phyloP scores from a whole-genome alignment of 2,329 filamentous ascomycete species.

The Fusarium sambucinum region DNA sequence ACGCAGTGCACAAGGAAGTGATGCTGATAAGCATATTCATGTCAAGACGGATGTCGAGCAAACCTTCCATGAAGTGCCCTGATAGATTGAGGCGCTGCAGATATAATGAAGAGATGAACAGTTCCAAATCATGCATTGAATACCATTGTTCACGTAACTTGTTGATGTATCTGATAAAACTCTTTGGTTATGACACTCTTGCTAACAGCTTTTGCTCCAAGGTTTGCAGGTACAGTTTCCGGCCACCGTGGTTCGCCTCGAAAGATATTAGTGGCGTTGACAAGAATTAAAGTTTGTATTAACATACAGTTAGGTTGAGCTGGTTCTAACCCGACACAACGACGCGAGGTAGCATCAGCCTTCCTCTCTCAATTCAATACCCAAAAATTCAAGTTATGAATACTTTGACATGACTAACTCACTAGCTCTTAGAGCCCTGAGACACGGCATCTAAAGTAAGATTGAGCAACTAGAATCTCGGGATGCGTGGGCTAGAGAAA shows the following conservation, averaged over 20 bases:
- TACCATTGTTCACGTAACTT: neutral
- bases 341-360: neutral
- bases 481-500: neutral
- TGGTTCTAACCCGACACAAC: neutral
- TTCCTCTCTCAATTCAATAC: neutral
- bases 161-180: neutral
- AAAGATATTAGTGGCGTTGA: neutral
- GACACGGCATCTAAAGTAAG: neutral
- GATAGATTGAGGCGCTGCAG: neutral
- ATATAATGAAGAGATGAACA: neutral
- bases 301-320: no score
- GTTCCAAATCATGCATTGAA: neutral
- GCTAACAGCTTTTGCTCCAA: neutral
- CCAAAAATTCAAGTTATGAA: neutral
- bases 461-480: neutral
- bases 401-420: neutral
- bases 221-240: neutral
- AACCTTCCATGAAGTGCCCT: slow-evolving; percentile 1
- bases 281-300: neutral
- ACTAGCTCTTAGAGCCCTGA: neutral
- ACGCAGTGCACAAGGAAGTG: slow-evolving; percentile 4
- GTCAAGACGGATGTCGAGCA: slow-evolving; percentile 28
- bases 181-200: rapidly evolving
- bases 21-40: slow-evolving; percentile 6
- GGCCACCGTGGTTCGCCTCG: neutral